These are phyloP conservation scores for Gonapodya prolifera DNA, from an alignment of 192 early-diverging fungal species.

Conservation along the genomic window DNA sequence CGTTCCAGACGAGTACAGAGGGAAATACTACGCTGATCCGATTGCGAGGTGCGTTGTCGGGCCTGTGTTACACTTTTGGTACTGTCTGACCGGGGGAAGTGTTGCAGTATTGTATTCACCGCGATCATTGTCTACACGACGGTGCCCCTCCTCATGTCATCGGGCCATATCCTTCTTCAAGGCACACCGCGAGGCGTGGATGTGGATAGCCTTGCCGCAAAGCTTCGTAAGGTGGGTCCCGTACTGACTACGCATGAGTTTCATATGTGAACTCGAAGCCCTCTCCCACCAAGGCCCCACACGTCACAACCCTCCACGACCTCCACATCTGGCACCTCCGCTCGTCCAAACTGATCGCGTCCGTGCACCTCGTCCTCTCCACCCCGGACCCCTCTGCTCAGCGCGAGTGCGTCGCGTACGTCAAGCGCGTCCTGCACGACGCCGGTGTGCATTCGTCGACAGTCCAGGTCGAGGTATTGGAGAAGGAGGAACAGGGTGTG, in stretches of 20 bases:
- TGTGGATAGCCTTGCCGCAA: slow-evolving; percentile 43
- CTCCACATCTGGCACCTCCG: neutral
- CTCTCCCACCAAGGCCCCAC: slow-evolving; percentile 67
- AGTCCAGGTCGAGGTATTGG: slow-evolving; percentile 86
- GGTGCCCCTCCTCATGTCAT: slow-evolving; percentile 50
- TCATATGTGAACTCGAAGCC: slow-evolving; percentile 79
- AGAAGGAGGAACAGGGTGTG: neutral
- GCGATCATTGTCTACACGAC: slow-evolving; percentile 45
- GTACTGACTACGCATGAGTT: slow-evolving; percentile 61
- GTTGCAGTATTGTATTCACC: slow-evolving; percentile 49
- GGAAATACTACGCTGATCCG: slow-evolving; percentile 80
- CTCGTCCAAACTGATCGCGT: slow-evolving; percentile 8
- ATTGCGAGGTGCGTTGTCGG: no score
- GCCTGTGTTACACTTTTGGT: no score
- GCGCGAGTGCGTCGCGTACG: neutral
- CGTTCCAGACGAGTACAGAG: slow-evolving; percentile 40
- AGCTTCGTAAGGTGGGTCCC: slow-evolving; percentile 35
- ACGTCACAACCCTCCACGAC: slow-evolving; percentile 20
- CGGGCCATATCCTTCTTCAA: slow-evolving; percentile 70
- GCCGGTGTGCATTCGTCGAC: slow-evolving; percentile 77
- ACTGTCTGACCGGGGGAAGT: no score
- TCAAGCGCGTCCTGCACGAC: neutral
- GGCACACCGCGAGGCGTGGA: slow-evolving; percentile 56
- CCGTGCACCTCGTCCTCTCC: slow-evolving; percentile 53
- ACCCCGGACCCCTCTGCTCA: slow-evolving; percentile 13